Base-by-base conservation (phyloP, 352 stramenopile genomes). In the Phytophthora syringae region DNA sequence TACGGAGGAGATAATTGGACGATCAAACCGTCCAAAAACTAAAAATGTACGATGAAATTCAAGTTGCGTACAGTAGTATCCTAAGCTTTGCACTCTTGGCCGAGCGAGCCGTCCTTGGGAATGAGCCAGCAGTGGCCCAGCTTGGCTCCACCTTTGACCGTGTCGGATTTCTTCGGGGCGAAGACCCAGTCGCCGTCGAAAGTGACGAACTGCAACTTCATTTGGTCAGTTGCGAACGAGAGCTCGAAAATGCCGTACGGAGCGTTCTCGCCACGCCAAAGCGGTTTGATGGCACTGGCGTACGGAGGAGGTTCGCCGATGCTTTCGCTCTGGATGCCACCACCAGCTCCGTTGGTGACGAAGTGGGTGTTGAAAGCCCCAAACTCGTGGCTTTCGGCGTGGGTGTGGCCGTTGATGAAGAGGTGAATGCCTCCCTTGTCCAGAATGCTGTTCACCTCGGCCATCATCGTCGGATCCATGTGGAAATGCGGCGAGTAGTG, bases 201-300 rank as follows among this genome's bases (percentile, higher is more conserved):
- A 50, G 80, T 93, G 44, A 83, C 70, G 18, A 90, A 92, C 37
- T 84, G 77, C 52, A 91, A 42, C 25, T 72, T 75, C 65, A 87
- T 80, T 48, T 90, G 82, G 39, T 82, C 52, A 28, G 74, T 67
- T 10, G 57, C 62, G 54, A 93, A 90, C 15, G 78, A 90, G 37
- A 93, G 62, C 60, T 91, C 80, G 43, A 91, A 89, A 60, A 91
- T 85, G 9, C 82, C 82, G 50, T 93, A 93, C 3, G 81, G 84
- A 2, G 79, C 60, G 49, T 87, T 77, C 24, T 72, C 72, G 1
- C 76, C 82, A 27, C 70, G 79, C 84, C 82, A 90, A 11, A 89
- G 61, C 15, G 77, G 72, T 42, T 63, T 77, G 28, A 89, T 72
- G 20, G 80, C 52, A 0, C 61, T 80, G 1, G 72, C 80, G 32